These are phyloP conservation scores for Fraxinus albicans DNA, from an alignment of 305 asterid genomes.

Conservation along the genomic window DNA sequence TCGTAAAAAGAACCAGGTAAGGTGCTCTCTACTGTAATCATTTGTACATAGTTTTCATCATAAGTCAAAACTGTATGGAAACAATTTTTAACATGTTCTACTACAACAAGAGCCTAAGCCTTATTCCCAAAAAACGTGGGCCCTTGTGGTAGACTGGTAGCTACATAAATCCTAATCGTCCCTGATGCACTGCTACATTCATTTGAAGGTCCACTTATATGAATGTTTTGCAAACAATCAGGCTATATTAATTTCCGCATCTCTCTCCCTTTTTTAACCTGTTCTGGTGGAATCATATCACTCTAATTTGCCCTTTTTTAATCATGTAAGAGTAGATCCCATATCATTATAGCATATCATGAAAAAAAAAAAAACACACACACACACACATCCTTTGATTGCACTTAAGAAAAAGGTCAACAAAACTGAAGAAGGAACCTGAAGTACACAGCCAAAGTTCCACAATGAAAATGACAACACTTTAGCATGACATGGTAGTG, in stretches of 20 bases:
- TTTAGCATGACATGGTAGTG: not conserved
- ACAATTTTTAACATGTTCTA: not conserved
- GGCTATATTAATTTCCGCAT: not conserved
- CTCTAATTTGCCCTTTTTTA: not conserved
- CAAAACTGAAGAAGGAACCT: not conserved
- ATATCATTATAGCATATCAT: not conserved
- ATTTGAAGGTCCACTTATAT: not conserved
- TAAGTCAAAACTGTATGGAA: not conserved
- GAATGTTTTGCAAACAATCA: not conserved
- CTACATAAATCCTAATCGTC: not conserved
- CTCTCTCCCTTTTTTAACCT: not conserved
- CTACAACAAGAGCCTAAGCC: not conserved
- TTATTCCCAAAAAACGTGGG: not conserved
- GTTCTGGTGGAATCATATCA: not conserved
- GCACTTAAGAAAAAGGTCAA: not conserved
- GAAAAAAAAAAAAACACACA: not conserved
- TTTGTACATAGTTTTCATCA: not conserved
- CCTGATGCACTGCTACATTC: not conserved
- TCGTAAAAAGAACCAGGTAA: not conserved
- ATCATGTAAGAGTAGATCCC: not conserved
- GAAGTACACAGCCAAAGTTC: not conserved
- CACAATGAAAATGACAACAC: not conserved
- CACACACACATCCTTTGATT: not conserved
- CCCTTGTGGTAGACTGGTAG: not conserved
- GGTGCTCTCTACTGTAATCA: not conserved